Evolutionary conservation across 768 basidiomycete genomes (phyloP).

Genomic region (Podaxis sp.): DNA sequence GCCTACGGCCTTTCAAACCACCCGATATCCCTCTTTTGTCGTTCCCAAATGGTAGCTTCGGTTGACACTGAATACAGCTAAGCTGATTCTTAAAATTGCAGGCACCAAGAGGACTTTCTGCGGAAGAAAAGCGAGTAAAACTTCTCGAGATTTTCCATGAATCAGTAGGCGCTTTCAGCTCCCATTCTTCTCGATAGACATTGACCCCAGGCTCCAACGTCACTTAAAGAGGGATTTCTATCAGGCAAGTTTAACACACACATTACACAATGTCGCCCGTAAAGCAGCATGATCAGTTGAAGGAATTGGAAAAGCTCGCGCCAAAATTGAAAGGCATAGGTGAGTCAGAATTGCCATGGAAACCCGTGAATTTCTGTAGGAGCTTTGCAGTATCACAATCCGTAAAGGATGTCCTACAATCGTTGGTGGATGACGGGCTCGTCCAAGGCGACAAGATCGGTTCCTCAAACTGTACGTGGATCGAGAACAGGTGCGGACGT

Average conservation of each 20-base stretch:
- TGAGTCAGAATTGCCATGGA: slow-evolving; percentile 26
- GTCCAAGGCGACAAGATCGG: slow-evolving; percentile 93
- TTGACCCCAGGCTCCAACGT: not conserved
- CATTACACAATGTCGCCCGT: too few species aligned
- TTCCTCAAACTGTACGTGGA: slow-evolving; percentile 80
- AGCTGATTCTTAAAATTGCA: slow-evolving; percentile 21
- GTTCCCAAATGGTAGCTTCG: not conserved
- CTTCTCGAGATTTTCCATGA: slow-evolving; percentile 94
- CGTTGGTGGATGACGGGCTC: slow-evolving; percentile 82
- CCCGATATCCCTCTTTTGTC: not conserved
- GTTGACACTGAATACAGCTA: not conserved
- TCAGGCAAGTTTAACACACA: slow-evolving; percentile 13
- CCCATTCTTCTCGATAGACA: not conserved
- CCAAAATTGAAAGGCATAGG: slow-evolving; percentile 92
- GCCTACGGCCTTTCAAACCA: not conserved
- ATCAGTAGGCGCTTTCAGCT: slow-evolving; percentile 47
- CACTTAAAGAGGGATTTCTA: slow-evolving; percentile 74
- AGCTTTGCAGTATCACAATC: slow-evolving; percentile 71
- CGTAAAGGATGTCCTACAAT: slow-evolving; percentile 89
- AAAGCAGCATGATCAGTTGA: slow-evolving; percentile 51
- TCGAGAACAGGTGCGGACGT: slow-evolving; percentile 22
- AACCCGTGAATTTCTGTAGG: not conserved
- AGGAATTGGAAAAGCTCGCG: slow-evolving; percentile 88
- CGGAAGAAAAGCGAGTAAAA: slow-evolving; percentile 87
- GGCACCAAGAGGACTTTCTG: slow-evolving; percentile 84